Evolutionary conservation across 805 yeast genomes (phyloP), one percentile per base, ranked within the genome.

Genomic region (Wickerhamiella lipophila): DNA sequence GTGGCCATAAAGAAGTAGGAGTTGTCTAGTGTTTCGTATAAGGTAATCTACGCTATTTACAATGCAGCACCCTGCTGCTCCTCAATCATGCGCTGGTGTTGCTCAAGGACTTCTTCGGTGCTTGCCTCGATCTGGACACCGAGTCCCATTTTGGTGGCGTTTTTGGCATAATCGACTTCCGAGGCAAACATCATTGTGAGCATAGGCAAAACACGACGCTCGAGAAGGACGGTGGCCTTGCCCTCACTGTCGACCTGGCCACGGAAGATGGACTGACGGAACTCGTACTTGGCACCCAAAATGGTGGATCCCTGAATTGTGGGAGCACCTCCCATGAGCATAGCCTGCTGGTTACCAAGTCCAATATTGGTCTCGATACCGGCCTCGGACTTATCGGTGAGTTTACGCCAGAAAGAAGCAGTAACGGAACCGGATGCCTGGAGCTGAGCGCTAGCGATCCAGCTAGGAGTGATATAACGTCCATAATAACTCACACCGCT

Each of bases 41-140:
- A 40, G 30, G 23, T 23, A 40, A 19, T 23, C 29, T 15, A 40
- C 43, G 29, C 40, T 43, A 43, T 43, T 43, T 43, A 43, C 47
- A 43, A 32, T n/a, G 39, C 38, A 25, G 35, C 44, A 13, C 26
- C 27, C 45, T 42, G 45, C 40, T 43, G 47, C 40, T 43, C 40
- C 40, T 43, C 47, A 13, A 43, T 34, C 47, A 43, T 32, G 29
- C 47, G 39, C 30, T 60, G 66, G 58, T 61, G 66, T 57, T 63
- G 65, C 58, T 83, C 75, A 75, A 84, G 79, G 59, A 86, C 76
- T 71, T 85, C 92, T 71, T 88, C 95, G 62, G 83, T 79, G 64
- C 96, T 96, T 56, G 92, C 80, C 74, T 92, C 97, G 57, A 92
- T 81, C 73, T 89, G 96, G 60, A 92, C 74, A 67, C 96, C 97